phyloP scores from a whole-genome alignment of 2,329 filamentous ascomycete species.

The Microdochium paspali region DNA sequence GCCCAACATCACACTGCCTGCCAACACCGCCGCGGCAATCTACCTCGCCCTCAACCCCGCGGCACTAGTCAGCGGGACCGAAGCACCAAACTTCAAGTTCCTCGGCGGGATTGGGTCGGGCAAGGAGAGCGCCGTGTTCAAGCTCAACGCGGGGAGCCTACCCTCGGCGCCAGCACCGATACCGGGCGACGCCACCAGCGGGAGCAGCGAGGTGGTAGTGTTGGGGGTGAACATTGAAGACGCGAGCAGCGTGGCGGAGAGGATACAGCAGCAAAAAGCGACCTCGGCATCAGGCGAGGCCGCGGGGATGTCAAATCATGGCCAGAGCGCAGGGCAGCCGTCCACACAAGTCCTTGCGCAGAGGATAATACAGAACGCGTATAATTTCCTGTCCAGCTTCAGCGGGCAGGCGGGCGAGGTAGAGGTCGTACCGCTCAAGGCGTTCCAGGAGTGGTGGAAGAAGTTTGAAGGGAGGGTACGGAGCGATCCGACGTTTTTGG shows the following conservation, averaged over 20 bases:
- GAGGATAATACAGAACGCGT: constrained; percentile 91
- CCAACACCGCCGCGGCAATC: constrained; percentile 74
- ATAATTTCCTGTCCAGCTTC: constrained; percentile 91
- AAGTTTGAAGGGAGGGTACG: constrained; percentile 89
- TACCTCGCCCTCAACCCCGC: constrained; percentile 56
- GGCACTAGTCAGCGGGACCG: constrained; percentile 28
- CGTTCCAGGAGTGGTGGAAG: constrained; percentile 95
- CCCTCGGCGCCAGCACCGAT: not conserved
- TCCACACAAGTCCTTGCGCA: constrained; percentile 78
- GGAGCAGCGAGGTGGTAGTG: constrained; percentile 39
- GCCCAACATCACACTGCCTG: constrained; percentile 64
- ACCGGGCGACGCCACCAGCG: constrained; percentile 7
- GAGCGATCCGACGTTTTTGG: constrained; percentile 79
- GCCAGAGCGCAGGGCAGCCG: constrained; percentile 27
- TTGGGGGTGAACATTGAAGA: constrained; percentile 80
- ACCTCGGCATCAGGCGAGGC: constrained; percentile 8
- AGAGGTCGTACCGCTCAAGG: constrained; percentile 87
- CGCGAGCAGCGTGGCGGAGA: constrained; percentile 55
- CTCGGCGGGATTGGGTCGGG: constrained; percentile 83
- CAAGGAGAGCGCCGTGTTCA: constrained; percentile 89
- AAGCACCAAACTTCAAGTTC: constrained; percentile 60
- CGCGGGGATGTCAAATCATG: no score
- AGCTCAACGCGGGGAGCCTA: constrained; percentile 39
- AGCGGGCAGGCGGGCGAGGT: constrained; percentile 57
- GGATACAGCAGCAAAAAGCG: constrained; percentile 18